phyloP scores from a whole-genome alignment of 176 grass and related monocot species.

The Dactylis glomerata region DNA sequence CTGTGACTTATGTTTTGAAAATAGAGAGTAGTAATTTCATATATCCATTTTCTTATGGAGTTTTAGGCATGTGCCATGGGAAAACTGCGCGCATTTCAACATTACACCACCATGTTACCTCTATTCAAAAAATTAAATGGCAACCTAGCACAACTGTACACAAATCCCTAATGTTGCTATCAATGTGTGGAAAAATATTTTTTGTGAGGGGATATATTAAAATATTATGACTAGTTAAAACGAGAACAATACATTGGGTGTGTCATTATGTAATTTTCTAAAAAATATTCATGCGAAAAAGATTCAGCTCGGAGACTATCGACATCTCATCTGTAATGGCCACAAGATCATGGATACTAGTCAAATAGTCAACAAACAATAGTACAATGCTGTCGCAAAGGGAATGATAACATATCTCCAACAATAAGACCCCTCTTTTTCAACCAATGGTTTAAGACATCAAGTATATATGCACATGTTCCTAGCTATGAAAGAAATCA shows the following conservation, averaged over 20 bases:
- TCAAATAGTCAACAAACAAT: constrained; percentile 31
- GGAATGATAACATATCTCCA: background rate
- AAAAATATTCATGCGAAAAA: background rate
- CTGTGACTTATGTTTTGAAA: background rate
- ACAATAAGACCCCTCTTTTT: constrained; percentile 6
- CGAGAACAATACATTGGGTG: background rate
- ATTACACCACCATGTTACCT: background rate
- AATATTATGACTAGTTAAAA: background rate
- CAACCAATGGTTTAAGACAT: constrained; percentile 14
- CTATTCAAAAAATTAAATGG: background rate
- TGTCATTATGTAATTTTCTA: background rate
- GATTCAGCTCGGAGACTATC: background rate
- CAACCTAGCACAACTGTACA: background rate
- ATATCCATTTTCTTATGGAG: background rate
- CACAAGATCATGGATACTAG: background rate
- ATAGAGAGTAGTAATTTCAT: background rate
- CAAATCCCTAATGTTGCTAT: background rate
- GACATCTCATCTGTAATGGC: background rate
- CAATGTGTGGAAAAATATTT: background rate
- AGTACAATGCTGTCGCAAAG: background rate
- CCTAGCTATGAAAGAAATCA: constrained; percentile 38
- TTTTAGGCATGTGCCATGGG: background rate
- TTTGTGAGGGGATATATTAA: background rate
- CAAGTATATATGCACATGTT: constrained; percentile 18
- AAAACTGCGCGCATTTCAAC: constrained; percentile 16